Conservation (phyloP, 2,329 filamentous ascomycete species). For the Pseudogymnoascus sp. region DNA sequence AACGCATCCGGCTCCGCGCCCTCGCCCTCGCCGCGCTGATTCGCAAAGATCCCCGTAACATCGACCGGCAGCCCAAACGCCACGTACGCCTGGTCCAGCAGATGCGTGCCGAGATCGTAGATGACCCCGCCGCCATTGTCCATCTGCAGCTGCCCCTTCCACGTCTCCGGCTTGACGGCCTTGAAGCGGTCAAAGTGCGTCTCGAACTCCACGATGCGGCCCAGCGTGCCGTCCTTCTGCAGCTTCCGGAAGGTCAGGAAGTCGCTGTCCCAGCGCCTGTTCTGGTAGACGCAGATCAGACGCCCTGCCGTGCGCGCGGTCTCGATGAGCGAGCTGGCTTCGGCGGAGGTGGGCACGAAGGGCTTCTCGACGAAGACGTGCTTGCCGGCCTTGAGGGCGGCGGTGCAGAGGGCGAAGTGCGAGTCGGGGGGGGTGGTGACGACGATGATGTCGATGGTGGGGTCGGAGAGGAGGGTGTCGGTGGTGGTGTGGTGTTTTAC, state of each 20-base stretch:
- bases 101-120: conserved; percentile 68
- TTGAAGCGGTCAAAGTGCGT: conserved; percentile 74
- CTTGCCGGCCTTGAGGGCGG: conserved; percentile 61
- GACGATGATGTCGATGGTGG: conserved; percentile 58
- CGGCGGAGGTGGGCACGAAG: conserved; percentile 62
- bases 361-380: conserved; percentile 78
- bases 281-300: conserved; percentile 39
- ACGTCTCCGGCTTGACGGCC: conserved; percentile 47
- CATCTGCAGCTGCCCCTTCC: conserved; percentile 57
- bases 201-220: conserved; percentile 68
- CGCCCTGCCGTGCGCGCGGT: conserved; percentile 31
- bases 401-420: conserved; percentile 57
- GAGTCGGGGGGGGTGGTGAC: conserved; percentile 64
- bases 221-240: conserved; percentile 49
- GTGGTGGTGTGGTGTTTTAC: conserved; percentile 55
- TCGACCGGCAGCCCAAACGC: conserved; percentile 60
- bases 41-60: conserved; percentile 60
- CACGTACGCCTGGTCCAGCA: conserved; percentile 65
- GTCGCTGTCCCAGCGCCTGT: conserved; percentile 64
- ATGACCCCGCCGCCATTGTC: conserved; percentile 56
- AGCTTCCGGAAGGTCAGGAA: conserved; percentile 62
- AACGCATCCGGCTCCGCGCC: conserved; percentile 45
- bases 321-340: conserved; percentile 53
- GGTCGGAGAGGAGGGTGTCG: conserved; percentile 56
- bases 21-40: conserved; percentile 47